phyloP scores from a whole-genome alignment of 495 filamentous ascomycete species.

The Cercophora newfieldiana region DNA sequence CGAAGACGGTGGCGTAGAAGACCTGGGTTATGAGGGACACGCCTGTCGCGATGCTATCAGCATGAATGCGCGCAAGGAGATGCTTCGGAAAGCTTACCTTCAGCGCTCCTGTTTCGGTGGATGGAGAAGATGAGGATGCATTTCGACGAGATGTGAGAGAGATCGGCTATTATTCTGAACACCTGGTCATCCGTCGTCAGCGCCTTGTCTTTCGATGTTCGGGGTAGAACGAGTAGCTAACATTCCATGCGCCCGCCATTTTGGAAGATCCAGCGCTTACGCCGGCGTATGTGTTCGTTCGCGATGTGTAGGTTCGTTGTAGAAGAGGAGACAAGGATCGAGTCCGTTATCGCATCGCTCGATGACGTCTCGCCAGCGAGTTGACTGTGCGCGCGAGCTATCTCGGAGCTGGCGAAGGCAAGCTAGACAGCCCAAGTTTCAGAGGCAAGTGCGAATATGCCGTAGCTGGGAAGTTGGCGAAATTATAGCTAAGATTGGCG shows the following conservation, averaged over 20 bases:
- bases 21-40: slow-evolving; percentile 93
- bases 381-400: background rate
- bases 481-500: background rate
- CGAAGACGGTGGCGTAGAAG: slow-evolving; percentile 84
- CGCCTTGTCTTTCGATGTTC: background rate
- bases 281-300: background rate
- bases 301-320: background rate
- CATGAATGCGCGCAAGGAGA: background rate
- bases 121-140: slow-evolving; percentile 89
- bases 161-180: slow-evolving; percentile 79
- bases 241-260: background rate
- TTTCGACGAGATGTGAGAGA: slow-evolving; percentile 82
- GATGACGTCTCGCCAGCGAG: background rate
- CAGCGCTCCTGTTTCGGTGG: slow-evolving; percentile 81
- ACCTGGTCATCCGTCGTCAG: slow-evolving; percentile 40
- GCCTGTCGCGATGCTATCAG: slow-evolving; percentile 51
- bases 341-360: background rate
- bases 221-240: background rate
- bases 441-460: background rate
- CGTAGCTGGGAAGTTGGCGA: background rate
- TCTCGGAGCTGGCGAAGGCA: background rate
- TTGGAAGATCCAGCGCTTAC: background rate
- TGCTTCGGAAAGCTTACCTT: slow-evolving; percentile 56
- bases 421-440: background rate
- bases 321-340: background rate